phyloP scores from a whole-genome alignment of 495 filamentous ascomycete species.

The Saxophila tyrrhenica region DNA sequence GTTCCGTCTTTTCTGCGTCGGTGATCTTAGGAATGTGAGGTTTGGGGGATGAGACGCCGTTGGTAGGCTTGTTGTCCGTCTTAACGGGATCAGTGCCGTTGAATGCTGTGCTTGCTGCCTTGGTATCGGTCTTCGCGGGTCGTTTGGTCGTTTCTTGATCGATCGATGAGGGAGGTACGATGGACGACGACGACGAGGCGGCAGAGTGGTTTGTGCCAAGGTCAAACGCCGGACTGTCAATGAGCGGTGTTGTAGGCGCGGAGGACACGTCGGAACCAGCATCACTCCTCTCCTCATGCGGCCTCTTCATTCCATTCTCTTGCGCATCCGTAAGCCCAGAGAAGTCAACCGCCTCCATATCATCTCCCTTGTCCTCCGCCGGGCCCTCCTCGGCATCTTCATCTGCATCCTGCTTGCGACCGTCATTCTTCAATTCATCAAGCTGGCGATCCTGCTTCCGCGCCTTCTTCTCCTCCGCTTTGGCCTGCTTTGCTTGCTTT shows the following conservation, averaged over 20 bases:
- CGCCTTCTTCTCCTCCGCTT: conserved; percentile 34
- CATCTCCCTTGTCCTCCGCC: conserved; percentile 1
- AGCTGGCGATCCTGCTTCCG: conserved; percentile 20
- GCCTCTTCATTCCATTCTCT: neutral
- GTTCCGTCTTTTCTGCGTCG: conserved; percentile 56
- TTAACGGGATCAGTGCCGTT: conserved; percentile 30
- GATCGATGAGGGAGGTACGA: conserved; percentile 16
- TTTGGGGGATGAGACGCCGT: conserved; percentile 24
- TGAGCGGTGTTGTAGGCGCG: conserved; percentile 11
- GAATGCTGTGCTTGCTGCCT: conserved; percentile 3
- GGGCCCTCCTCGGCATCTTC: conserved; percentile 6
- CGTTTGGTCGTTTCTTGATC: neutral
- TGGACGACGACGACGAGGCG: conserved; percentile 26
- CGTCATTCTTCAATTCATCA: too few species aligned
- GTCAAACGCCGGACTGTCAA: conserved; percentile 17
- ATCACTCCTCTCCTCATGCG: neutral
- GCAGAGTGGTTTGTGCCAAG: conserved; percentile 20
- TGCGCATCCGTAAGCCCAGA: conserved; percentile 24
- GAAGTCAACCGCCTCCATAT: conserved; percentile 24
- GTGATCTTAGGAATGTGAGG: conserved; percentile 39
- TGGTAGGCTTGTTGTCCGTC: conserved; percentile 32
- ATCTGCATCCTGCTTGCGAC: too few species aligned
- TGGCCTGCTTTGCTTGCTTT: conserved; percentile 34
- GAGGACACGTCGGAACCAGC: conserved; percentile 12
- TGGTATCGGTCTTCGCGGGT: conserved; percentile 6